Conservation (phyloP, 345 rosid genomes). For the Sisymbrium altissimum region DNA sequence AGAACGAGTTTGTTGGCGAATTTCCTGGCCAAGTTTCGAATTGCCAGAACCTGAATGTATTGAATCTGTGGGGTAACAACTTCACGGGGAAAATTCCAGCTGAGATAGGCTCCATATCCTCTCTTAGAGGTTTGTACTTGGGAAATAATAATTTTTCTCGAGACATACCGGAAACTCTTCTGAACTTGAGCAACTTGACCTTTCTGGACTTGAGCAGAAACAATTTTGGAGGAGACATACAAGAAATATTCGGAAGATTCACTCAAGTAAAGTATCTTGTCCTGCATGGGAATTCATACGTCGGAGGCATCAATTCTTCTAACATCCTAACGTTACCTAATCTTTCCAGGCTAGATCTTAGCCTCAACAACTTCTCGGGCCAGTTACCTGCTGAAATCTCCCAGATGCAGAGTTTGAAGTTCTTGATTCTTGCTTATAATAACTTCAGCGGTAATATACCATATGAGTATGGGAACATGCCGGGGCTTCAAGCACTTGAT, state of each 20-base stretch:
- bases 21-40: conserved; percentile 53
- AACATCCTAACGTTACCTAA: conserved; percentile 59
- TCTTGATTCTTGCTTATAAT: conserved; percentile 61
- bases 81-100: conserved; percentile 59
- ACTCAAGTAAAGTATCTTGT: conserved; percentile 55
- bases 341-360: conserved; percentile 62
- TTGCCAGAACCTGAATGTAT: conserved; percentile 46
- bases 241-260: conserved; percentile 66
- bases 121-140: conserved; percentile 58
- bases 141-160: conserved; percentile 63
- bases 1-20: conserved; percentile 46
- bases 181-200: conserved; percentile 50
- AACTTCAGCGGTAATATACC: conserved; percentile 69
- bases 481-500: conserved; percentile 70
- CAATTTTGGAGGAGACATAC: conserved; percentile 62
- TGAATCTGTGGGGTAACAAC: conserved; percentile 66
- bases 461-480: conserved; percentile 57
- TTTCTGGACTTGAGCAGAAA: conserved; percentile 74
- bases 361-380: conserved; percentile 73
- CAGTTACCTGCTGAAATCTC: conserved; percentile 60
- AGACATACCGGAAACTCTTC: conserved; percentile 60
- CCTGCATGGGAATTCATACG: conserved; percentile 55
- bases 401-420: conserved; percentile 51
- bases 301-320: conserved; percentile 63
- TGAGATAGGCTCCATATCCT: conserved; percentile 58